Base-by-base conservation (phyloP, 2,329 filamentous ascomycete genomes). In the Diaporthe citrichinensis region DNA sequence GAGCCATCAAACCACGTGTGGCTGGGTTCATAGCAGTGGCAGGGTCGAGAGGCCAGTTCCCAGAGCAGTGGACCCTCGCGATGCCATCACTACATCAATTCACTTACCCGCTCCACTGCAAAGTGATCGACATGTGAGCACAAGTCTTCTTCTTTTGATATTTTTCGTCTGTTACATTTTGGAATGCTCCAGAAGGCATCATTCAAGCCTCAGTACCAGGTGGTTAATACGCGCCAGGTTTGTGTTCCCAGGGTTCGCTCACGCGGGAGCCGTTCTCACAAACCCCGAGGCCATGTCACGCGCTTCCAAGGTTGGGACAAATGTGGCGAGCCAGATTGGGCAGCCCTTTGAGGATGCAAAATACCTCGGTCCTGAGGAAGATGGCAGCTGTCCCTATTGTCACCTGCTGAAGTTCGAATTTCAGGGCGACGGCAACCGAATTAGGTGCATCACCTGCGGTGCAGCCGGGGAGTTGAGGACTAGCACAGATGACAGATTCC, bases 31-130 rank as follows among this genome's bases (percentile, higher is more conserved):
- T 72, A 17, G 71, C 57, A 1, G 71, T 65, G 17, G 71, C 55
- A 15, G 71, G 71, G 23, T 72, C 71, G 9, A 46, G 53, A 28
- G 36, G 39, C 53, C 71, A 44, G 44, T 72, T 72, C 12, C 57
- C 71, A 8, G 71, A 72, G 71, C 71, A 72, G 31, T 72, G 55
- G 71, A 72, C 71, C 3, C 55, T 72, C 5, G 71, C 71, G 20
- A 46, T 72, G 71, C 71, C 71, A 34, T 72, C 71, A 17, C 10
- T 72, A 25, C 55, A 72, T 25, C 55, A 61, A 25, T 41, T 72
- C 20, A 65, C 71, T 12, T 72, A 72, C 44, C 55, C 55, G 9
- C 39, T 72, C 28, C 71, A 39, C 36, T 39, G 36, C 36, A 39
- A 39, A 10, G 36, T 39, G 36, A 10, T 39, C 36, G 36, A 39